These are phyloP conservation scores for Cajanus cajan DNA, from an alignment of 306 rosid species.

Conservation along the genomic window DNA sequence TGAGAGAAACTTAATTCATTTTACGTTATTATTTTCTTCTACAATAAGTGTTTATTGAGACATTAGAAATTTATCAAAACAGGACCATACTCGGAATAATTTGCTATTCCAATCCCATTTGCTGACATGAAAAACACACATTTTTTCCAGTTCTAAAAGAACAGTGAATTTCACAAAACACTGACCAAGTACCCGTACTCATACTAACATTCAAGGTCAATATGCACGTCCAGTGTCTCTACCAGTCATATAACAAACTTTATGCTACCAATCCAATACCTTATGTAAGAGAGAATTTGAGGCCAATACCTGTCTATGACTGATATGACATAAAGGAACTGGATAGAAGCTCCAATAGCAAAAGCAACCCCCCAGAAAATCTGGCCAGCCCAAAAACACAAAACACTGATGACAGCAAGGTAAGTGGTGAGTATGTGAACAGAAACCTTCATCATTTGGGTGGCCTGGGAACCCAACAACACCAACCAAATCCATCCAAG, in stretches of 20 bases:
- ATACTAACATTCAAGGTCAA: not conserved
- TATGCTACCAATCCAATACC: constrained; percentile 15
- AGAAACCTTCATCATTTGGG: constrained; percentile 82
- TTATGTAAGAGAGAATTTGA: not conserved
- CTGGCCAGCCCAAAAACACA: constrained; percentile 83
- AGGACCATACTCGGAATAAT: not conserved
- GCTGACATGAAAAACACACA: not conserved
- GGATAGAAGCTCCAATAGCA: constrained; percentile 74
- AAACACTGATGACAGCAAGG: constrained; percentile 91
- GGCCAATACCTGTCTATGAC: constrained; percentile 76
- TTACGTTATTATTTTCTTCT: no score
- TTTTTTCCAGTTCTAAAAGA: not conserved
- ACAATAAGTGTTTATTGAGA: no score
- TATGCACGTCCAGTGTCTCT: no score
- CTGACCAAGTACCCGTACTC: not conserved
- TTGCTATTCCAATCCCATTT: not conserved
- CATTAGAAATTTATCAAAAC: no score
- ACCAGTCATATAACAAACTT: no score
- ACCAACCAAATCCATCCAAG: constrained; percentile 90
- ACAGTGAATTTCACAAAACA: not conserved
- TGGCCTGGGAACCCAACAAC: constrained; percentile 71
- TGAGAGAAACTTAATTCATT: no score
- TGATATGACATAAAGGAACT: constrained; percentile 87
- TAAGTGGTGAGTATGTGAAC: constrained; percentile 91
- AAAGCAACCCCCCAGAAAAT: constrained; percentile 90